Conservation (phyloP, 805 yeast genomes). For the Candida berthetii region DNA sequence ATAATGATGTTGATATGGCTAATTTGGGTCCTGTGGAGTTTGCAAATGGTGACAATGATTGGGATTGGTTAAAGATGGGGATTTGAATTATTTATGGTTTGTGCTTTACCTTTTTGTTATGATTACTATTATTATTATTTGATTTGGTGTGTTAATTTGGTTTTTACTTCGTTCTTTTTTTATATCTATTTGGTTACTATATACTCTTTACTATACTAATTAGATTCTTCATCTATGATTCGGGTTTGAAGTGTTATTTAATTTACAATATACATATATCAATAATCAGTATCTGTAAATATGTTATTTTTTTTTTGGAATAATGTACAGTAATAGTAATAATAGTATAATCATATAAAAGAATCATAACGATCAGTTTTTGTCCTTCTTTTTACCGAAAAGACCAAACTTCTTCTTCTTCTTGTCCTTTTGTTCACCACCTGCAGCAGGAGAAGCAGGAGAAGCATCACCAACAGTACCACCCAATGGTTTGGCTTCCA, state of each 20-base stretch:
- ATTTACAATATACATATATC: background rate
- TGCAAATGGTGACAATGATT: background rate
- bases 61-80: constrained; percentile 2
- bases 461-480: background rate
- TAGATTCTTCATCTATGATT: too few relatives aligned
- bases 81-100: background rate
- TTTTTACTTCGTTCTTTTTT: too few relatives aligned
- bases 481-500: constrained; percentile 2
- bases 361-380: background rate
- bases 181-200: too few relatives aligned
- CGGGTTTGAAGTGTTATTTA: too few relatives aligned
- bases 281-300: too few relatives aligned
- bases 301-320: too few relatives aligned
- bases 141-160: background rate
- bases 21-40: background rate
- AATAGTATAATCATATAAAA: too few relatives aligned
- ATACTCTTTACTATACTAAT: too few relatives aligned
- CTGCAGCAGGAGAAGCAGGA: background rate
- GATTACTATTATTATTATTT: too few relatives aligned
- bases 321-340: background rate
- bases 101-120: too few relatives aligned
- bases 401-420: constrained; percentile 15
- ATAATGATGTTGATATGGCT: background rate
- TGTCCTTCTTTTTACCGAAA: constrained; percentile 8
- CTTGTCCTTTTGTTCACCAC: constrained; percentile 1